Base-by-base conservation (phyloP, 139 green algal genomes). In the Chlamydomonas asymmetrica region DNA sequence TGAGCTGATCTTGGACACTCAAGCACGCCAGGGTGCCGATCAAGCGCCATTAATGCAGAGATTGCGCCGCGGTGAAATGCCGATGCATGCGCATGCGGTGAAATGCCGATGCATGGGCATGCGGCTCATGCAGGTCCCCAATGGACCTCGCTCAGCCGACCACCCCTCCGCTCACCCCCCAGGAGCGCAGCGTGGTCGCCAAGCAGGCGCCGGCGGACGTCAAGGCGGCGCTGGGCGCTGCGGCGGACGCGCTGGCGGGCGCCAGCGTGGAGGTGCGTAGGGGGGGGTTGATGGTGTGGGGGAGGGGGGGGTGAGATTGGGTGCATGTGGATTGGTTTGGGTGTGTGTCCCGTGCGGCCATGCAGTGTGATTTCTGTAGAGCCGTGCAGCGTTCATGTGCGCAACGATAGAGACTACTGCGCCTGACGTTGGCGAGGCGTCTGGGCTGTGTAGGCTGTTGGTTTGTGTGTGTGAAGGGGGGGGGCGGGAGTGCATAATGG, bases 211-310 rank as follows among this genome's bases (percentile, higher is more conserved):
- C 70, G 18, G 31, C 59, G 31, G 70, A 76, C 38, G 70, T 76
- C 43, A 45, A 56, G 20, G 31, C 78, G 6, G 63, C 79, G 0
- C 61, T 76, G 9, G 43, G 41, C 3, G 61, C 81, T 3, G 78
- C 73, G 27, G 64, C 73, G 31, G 84, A 83, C 10, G 76, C 66
- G 29, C 56, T 85, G 6, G 71, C 34, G 20, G 80, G 74, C 34
- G 57, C 54, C 31, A 73, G 25, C 39, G 37, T 78, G 54, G 43
- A 74, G 73, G 73, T 74, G 41, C 1, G 59, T 2, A 29, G 3
- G 10, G 43, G 66, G 1, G 57, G n/a, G n/a, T n/a, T n/a, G n/a
- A n/a, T n/a, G n/a, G n/a, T n/a, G n/a, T n/a, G n/a, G n/a, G n/a
- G n/a, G n/a, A n/a, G n/a, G n/a, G n/a, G n/a, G n/a, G n/a, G n/a